These are phyloP conservation scores for Diaporthe nobilis DNA, from an alignment of 2,329 filamentous ascomycete genomes.

Conservation along the genomic window DNA sequence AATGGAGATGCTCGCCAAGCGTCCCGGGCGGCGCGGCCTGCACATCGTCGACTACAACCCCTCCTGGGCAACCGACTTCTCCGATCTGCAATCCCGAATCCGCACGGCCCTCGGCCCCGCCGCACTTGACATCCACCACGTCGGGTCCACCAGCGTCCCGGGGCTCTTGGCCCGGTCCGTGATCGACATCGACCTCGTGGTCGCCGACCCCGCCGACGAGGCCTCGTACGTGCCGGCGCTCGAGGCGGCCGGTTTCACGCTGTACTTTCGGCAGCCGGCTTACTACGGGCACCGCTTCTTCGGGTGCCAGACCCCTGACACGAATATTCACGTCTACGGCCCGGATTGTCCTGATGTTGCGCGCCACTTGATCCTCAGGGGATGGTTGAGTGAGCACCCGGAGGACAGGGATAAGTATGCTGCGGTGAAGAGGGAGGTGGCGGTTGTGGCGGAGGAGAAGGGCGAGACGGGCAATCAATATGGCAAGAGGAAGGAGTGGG, in stretches of 20 bases:
- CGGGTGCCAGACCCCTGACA: constrained; percentile 52
- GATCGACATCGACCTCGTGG: constrained; percentile 66
- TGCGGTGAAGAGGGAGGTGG: constrained; percentile 52
- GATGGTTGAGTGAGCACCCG: constrained; percentile 57
- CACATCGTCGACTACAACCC: constrained; percentile 4
- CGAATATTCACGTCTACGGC: constrained; percentile 65
- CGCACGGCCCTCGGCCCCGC: constrained; percentile 52
- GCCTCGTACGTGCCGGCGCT: constrained; percentile 58
- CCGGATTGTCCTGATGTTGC: constrained; percentile 57
- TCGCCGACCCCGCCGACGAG: constrained; percentile 58
- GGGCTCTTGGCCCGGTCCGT: constrained; percentile 64
- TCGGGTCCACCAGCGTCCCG: constrained; percentile 66
- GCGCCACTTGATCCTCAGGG: constrained; percentile 60
- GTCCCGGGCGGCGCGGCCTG: constrained; percentile 17
- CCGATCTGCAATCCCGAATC: constrained; percentile 49
- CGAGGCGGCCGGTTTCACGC: constrained; percentile 60
- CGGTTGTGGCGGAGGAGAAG: not conserved
- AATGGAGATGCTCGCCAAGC: constrained; percentile 21
- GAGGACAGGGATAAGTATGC: constrained; percentile 58
- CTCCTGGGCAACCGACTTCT: constrained; percentile 7
- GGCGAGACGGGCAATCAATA: constrained; percentile 18
- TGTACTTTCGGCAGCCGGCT: constrained; percentile 59
- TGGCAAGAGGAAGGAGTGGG: constrained; percentile 18
- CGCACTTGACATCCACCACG: constrained; percentile 57
- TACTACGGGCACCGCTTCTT: constrained; percentile 67